A percentile compares a stretch with the other conserved stretches of the same genome.
Evolutionary conservation across 2,329 filamentous ascomycete genomes (phyloP).

Genomic region (Curvularia verruculosa): DNA sequence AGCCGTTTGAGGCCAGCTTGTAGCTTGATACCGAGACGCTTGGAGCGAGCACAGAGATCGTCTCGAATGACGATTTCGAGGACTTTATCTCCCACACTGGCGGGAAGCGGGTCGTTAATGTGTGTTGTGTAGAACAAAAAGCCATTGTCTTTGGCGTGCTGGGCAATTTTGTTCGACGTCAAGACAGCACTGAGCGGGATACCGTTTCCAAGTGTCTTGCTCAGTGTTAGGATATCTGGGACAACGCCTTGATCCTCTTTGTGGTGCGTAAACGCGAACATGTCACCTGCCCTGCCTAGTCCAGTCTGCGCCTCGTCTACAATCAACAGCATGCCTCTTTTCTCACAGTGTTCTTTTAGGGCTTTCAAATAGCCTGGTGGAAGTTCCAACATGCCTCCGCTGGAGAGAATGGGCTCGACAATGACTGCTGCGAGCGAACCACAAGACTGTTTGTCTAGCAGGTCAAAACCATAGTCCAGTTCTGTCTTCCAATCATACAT

Average conservation of each 20-base stretch:
- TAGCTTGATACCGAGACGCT: constrained; percentile 54
- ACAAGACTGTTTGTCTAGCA: constrained; percentile 65
- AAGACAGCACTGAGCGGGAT: constrained; percentile 64
- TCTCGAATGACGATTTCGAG: constrained; percentile 66
- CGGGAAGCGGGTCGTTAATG: constrained; percentile 66
- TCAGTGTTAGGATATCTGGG: constrained; percentile 64
- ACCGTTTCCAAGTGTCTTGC: constrained; percentile 67
- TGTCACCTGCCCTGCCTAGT: constrained; percentile 47
- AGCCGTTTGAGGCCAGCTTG: constrained; percentile 56
- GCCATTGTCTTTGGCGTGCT: constrained; percentile 54
- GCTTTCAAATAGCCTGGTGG: constrained; percentile 64
- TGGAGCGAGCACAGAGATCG: constrained; percentile 56
- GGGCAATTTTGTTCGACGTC: constrained; percentile 61
- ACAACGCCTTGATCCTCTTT: constrained; percentile 43
- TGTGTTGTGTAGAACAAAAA: constrained; percentile 68
- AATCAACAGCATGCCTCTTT: constrained; percentile 45
- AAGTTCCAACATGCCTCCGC: constrained; percentile 65
- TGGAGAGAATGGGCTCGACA: constrained; percentile 65
- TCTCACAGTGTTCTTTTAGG: constrained; percentile 54
- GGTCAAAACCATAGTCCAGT: constrained; percentile 65
- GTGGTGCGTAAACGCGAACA: constrained; percentile 57
- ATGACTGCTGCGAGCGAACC: constrained; percentile 69
- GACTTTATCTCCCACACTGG: constrained; percentile 66
- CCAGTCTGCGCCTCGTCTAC: constrained; percentile 49
- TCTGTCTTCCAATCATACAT: constrained; percentile 70